These are phyloP conservation scores for Dillenia suffruticosa DNA, from an alignment of 164 flowering plant species.

Conservation along the genomic window DNA sequence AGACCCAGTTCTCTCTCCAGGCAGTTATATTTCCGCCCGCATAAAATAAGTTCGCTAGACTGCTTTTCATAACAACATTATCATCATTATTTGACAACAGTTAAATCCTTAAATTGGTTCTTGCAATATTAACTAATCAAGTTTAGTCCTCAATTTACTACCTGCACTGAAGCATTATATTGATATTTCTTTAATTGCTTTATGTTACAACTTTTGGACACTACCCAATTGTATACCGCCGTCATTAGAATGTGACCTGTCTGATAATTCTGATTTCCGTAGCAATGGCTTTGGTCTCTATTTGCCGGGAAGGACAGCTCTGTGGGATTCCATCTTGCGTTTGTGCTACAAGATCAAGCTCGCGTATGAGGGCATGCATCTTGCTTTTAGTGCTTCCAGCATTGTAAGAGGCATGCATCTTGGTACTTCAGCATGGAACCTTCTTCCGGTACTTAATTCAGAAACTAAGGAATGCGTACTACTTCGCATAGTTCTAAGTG, in stretches of 20 bases:
- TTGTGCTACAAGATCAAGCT: constrained; percentile 66
- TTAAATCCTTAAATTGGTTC: no score
- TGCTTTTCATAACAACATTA: neutral
- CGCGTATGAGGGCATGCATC: constrained; percentile 52
- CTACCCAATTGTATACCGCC: neutral
- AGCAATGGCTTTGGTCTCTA: neutral
- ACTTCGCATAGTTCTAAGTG: no score
- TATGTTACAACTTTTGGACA: neutral
- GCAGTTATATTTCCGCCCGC: constrained; percentile 19
- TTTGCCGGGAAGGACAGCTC: constrained; percentile 81
- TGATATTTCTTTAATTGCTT: neutral
- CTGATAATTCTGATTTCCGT: neutral
- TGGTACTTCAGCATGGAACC: constrained; percentile 71
- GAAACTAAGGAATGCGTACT: constrained; percentile 45
- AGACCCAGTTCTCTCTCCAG: constrained; percentile 86
- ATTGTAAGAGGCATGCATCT: constrained; percentile 88
- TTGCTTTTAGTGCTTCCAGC: no score
- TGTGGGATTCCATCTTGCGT: constrained; percentile 93
- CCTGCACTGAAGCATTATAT: neutral
- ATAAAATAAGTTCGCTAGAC: neutral
- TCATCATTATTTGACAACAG: no score
- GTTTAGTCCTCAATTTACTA: neutral
- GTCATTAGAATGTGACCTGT: neutral
- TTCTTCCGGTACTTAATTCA: constrained; percentile 64
- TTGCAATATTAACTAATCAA: neutral